Conservation (phyloP, 441 rosid genomes). For the Geranium incanum region DNA sequence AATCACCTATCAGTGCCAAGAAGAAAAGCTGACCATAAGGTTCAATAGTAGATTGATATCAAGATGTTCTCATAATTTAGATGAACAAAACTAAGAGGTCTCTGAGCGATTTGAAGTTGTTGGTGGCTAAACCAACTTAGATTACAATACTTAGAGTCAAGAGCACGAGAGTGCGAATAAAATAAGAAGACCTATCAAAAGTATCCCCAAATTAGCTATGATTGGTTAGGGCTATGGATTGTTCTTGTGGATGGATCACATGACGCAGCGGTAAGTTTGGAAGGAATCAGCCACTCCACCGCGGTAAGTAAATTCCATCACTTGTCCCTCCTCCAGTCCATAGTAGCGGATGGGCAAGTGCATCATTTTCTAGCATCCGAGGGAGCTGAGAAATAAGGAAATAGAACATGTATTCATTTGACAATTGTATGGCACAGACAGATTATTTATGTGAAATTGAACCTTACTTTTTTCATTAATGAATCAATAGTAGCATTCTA, state of each 20-base stretch:
- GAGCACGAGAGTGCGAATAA: not conserved
- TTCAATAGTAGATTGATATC: not conserved
- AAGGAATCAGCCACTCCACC: conserved; percentile 28
- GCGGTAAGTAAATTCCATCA: conserved; percentile 39
- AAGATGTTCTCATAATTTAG: not conserved
- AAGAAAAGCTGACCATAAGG: not conserved
- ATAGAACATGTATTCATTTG: no score
- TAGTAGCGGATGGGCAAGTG: conserved; percentile 25
- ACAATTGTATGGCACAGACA: not conserved
- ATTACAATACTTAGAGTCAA: not conserved
- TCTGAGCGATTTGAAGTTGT: not conserved
- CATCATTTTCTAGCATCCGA: conserved; percentile 37
- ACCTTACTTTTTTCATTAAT: not conserved
- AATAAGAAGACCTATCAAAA: not conserved
- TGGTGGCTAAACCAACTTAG: not conserved
- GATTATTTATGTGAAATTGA: not conserved
- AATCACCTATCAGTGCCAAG: not conserved
- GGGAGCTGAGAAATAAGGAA: conserved; percentile 34
- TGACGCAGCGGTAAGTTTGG: conserved; percentile 40
- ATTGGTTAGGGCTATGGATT: not conserved
- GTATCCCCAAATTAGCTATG: not conserved
- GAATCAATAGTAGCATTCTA: no score
- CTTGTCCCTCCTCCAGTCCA: conserved; percentile 34
- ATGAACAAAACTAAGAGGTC: not conserved
- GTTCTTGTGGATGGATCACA: conserved; percentile 23